Conservation (phyloP, 345 rosid genomes). For the Aquilaria yunnanensis region DNA sequence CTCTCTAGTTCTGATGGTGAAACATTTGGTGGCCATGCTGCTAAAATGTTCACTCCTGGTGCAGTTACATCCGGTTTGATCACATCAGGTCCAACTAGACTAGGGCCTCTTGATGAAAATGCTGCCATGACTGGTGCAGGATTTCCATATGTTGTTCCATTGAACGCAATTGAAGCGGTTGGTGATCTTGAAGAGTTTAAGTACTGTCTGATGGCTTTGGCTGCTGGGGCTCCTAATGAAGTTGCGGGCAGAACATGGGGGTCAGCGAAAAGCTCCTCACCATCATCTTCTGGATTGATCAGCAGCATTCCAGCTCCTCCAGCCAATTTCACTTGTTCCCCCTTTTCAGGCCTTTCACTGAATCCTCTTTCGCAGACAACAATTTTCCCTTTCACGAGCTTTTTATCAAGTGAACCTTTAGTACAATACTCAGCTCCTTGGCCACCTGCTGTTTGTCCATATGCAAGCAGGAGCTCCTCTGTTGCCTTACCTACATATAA, state of each 20-base stretch:
- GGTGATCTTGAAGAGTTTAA: slow-evolving; percentile 11
- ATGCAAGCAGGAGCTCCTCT: slow-evolving; percentile 8
- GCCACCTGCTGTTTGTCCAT: background rate
- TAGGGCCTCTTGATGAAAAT: slow-evolving; percentile 29
- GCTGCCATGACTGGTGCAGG: slow-evolving; percentile 18
- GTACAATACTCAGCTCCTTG: background rate
- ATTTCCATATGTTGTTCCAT: slow-evolving; percentile 9
- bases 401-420: slow-evolving; percentile 6
- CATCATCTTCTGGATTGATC: background rate
- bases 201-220: slow-evolving; percentile 10
- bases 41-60: slow-evolving; percentile 28
- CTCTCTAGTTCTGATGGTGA: slow-evolving; percentile 1
- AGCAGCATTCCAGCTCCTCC: slow-evolving; percentile 10
- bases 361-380: slow-evolving; percentile 3
- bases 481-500: slow-evolving; percentile 22
- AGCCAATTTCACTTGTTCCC: slow-evolving; percentile 1
- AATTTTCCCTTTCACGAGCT: slow-evolving; percentile 16
- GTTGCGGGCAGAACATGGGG: slow-evolving; percentile 7
- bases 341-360: background rate
- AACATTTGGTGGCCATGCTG: slow-evolving; percentile 18
- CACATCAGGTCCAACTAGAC: slow-evolving; percentile 16
- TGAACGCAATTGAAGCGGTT: slow-evolving; percentile 16
- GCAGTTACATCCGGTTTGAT: slow-evolving; percentile 29
- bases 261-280: slow-evolving; percentile 6
- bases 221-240: slow-evolving; percentile 7